Conservation (phyloP, 257 asterid species). For the Linaria vulgaris region DNA sequence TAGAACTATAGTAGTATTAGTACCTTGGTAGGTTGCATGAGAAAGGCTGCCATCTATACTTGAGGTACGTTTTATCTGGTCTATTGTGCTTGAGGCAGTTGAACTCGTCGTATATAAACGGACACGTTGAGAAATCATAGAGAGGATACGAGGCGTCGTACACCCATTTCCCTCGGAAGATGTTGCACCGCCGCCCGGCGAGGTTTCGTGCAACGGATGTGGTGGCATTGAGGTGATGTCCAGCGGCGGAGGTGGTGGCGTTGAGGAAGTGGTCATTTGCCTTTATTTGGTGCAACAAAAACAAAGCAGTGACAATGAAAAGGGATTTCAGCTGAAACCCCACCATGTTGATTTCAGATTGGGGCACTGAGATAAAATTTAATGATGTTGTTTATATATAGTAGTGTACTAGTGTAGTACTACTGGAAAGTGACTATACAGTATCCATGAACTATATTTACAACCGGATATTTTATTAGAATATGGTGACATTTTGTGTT, state of each 20-base stretch:
- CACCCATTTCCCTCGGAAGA: slow-evolving; percentile 83
- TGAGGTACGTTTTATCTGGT: slow-evolving; percentile 76
- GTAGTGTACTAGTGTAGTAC: no score
- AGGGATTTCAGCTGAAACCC: slow-evolving; percentile 36
- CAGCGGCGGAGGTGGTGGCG: slow-evolving; percentile 29
- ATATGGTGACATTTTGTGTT: no score
- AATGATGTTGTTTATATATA: background rate
- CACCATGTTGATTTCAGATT: slow-evolving; percentile 33
- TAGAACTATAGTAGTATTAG: no score
- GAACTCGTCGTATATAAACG: slow-evolving; percentile 78
- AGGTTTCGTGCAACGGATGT: slow-evolving; percentile 33
- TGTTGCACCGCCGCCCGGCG: slow-evolving; percentile 48
- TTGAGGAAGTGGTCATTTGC: slow-evolving; percentile 34
- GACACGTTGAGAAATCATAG: slow-evolving; percentile 68
- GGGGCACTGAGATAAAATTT: slow-evolving; percentile 12
- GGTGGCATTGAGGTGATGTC: slow-evolving; percentile 34
- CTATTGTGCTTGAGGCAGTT: slow-evolving; percentile 74
- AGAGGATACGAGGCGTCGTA: slow-evolving; percentile 80
- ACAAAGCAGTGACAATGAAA: slow-evolving; percentile 33
- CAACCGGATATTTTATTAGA: no score
- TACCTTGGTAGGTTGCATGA: slow-evolving; percentile 80
- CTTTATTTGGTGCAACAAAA: slow-evolving; percentile 33
- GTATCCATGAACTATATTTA: no score
- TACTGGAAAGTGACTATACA: no score
- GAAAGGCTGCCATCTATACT: slow-evolving; percentile 89